A percentile compares a stretch with the other conserved stretches of the same genome.
Evolutionary conservation across 257 asterid genomes (phyloP).

Genomic region (Plectranthus barbatus): DNA sequence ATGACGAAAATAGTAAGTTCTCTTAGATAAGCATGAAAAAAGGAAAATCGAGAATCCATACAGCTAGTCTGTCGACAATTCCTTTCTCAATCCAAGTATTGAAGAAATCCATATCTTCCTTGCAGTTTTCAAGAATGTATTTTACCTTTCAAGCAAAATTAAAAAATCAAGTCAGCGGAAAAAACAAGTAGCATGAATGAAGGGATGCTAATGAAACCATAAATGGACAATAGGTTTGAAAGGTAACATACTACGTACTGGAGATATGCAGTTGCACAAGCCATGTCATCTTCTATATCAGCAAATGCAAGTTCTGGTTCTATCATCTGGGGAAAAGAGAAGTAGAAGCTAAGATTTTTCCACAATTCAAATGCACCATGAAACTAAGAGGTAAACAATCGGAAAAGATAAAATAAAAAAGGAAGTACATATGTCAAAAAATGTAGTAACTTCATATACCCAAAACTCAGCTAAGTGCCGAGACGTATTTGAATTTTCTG

Average conservation of each 20-base stretch:
- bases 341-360: conserved; percentile 16
- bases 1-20: background rate
- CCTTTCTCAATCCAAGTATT: conserved; percentile 97
- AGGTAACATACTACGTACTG: conserved; percentile 99
- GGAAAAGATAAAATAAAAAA: background rate
- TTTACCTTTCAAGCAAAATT: conserved; percentile 49
- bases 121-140: conserved; percentile 84
- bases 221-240: conserved; percentile 29
- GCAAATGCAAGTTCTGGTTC: conserved; percentile 99
- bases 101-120: conserved; percentile 98
- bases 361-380: background rate
- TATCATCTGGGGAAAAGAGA: conserved; percentile 64
- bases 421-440: background rate
- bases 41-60: conserved; percentile 25
- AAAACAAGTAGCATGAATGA: conserved; percentile 10
- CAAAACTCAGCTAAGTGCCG: conserved; percentile 96
- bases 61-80: conserved; percentile 66
- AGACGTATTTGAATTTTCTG: conserved; percentile 94
- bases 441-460: conserved; percentile 36
- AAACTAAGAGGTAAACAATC: background rate
- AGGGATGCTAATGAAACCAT: background rate
- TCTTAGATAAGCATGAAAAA: background rate
- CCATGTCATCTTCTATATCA: conserved; percentile 97
- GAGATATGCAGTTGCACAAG: conserved; percentile 99
- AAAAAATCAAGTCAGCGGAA: conserved; percentile 1